Evolutionary conservation across 345 rosid species (phyloP).

Genomic region (Heritiera littoralis): DNA sequence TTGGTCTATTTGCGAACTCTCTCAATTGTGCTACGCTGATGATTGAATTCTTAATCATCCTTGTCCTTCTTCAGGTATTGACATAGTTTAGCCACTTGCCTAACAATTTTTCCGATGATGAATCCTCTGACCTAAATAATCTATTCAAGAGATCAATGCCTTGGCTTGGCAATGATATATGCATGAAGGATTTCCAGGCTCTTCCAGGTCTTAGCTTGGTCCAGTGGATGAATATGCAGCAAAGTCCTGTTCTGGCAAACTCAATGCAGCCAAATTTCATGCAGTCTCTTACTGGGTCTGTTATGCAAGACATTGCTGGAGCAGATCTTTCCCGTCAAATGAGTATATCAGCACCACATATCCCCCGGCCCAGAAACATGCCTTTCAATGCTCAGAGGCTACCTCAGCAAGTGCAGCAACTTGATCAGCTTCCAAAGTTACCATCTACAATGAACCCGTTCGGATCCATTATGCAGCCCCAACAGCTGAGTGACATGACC

Average conservation of each 20-base stretch:
- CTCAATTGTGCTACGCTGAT: slow-evolving; percentile 20
- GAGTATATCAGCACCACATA: slow-evolving; percentile 30
- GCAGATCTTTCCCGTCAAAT: slow-evolving; percentile 39
- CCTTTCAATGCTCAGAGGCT: slow-evolving; percentile 35
- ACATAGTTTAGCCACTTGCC: slow-evolving; percentile 3
- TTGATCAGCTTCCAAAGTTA: slow-evolving; percentile 37
- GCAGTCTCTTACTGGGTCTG: slow-evolving; percentile 19
- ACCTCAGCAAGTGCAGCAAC: slow-evolving; percentile 30
- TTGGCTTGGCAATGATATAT: slow-evolving; percentile 77
- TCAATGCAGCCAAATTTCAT: slow-evolving; percentile 52
- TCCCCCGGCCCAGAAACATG: slow-evolving; percentile 25
- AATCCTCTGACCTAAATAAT: slow-evolving; percentile 66
- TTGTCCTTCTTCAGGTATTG: not conserved
- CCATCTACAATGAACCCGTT: slow-evolving; percentile 18
- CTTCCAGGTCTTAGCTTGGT: slow-evolving; percentile 75
- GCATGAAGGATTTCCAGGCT: slow-evolving; percentile 68
- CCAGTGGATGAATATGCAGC: slow-evolving; percentile 96
- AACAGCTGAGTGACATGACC: slow-evolving; percentile 37
- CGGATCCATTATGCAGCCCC: slow-evolving; percentile 19
- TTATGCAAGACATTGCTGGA: slow-evolving; percentile 22
- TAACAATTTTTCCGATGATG: slow-evolving; percentile 58
- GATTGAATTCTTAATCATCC: slow-evolving; percentile 20
- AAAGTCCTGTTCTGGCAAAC: slow-evolving; percentile 51
- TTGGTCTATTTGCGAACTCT: slow-evolving; percentile 6
- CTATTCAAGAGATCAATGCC: slow-evolving; percentile 85